Percentiles rank a stretch among this genome's conserved stretches.
These are phyloP conservation scores for Microsporum canis DNA, from an alignment of 2,329 filamentous ascomycete genomes.

Conservation along the genomic window DNA sequence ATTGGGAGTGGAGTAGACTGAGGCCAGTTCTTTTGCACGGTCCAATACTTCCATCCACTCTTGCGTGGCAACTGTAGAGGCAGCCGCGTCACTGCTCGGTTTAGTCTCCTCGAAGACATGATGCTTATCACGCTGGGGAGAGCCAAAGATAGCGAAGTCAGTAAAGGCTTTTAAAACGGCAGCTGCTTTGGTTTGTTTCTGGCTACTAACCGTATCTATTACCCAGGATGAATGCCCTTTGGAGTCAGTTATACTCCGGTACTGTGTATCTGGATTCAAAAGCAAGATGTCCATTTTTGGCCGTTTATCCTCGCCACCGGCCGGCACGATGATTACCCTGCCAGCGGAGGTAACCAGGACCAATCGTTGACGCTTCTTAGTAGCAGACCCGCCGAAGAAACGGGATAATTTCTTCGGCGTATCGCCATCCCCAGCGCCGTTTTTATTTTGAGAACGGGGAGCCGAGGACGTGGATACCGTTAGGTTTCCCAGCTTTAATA, in stretches of 20 bases:
- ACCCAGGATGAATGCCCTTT: slow-evolving; percentile 83
- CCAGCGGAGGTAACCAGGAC: slow-evolving; percentile 93
- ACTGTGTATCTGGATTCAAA: slow-evolving; percentile 60
- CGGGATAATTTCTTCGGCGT: slow-evolving; percentile 72
- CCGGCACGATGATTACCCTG: slow-evolving; percentile 76
- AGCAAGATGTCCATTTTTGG: slow-evolving; percentile 87
- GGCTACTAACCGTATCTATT: slow-evolving; percentile 72
- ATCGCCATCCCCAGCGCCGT: slow-evolving; percentile 53
- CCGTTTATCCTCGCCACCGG: slow-evolving; percentile 91
- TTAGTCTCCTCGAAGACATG: slow-evolving; percentile 93
- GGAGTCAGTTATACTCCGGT: slow-evolving; percentile 69
- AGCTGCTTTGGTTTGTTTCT: background rate
- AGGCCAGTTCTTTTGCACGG: slow-evolving; percentile 70
- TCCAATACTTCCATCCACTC: slow-evolving; percentile 91
- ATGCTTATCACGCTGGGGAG: slow-evolving; percentile 64
- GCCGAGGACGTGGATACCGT: slow-evolving; percentile 71
- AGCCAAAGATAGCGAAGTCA: slow-evolving; percentile 21
- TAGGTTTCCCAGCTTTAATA: slow-evolving; percentile 84
- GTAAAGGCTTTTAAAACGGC: slow-evolving; percentile 9
- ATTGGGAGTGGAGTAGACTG: slow-evolving; percentile 50
- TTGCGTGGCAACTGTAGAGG: slow-evolving; percentile 58
- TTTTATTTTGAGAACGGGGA: slow-evolving; percentile 59
- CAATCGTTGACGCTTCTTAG: slow-evolving; percentile 83
- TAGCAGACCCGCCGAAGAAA: slow-evolving; percentile 83
- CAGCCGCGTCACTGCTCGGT: slow-evolving; percentile 51